Evolutionary conservation across 345 rosid species (phyloP).

Genomic region (Trapa incisa): DNA sequence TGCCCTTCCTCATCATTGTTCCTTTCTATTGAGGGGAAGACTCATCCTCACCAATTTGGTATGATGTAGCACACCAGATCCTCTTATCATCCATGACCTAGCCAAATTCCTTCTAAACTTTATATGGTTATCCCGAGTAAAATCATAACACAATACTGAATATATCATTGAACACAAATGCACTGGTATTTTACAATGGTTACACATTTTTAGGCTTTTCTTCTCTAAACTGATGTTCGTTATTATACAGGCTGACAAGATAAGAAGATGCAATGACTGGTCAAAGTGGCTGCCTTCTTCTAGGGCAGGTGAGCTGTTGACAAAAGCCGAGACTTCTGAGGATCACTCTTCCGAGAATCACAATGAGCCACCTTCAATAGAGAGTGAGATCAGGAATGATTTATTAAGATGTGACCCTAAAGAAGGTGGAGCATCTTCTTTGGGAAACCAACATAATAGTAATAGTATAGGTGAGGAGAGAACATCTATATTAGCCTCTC

Average conservation of each 20-base stretch:
- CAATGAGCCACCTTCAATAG: conserved; percentile 15
- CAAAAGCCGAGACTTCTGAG: conserved; percentile 27
- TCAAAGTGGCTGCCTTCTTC: conserved; percentile 53
- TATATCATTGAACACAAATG: not conserved
- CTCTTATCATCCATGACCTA: not conserved
- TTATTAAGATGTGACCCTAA: conserved; percentile 11
- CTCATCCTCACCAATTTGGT: not conserved
- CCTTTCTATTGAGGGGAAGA: not conserved
- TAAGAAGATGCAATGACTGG: conserved; percentile 71
- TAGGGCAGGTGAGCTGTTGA: conserved; percentile 6
- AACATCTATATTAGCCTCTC: conserved; percentile 14
- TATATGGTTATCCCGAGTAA: not conserved
- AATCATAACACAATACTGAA: not conserved
- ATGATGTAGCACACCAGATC: not conserved
- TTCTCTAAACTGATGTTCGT: not conserved
- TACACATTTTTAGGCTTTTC: not conserved
- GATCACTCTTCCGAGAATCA: conserved; percentile 21
- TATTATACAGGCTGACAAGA: conserved; percentile 48
- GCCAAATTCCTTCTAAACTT: not conserved
- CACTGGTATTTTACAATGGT: not conserved
- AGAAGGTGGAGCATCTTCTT: conserved; percentile 12
- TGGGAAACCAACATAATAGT: conserved; percentile 14
- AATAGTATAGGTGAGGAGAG: conserved; percentile 7
- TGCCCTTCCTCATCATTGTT: not conserved
- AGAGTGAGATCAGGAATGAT: conserved; percentile 17